These are phyloP conservation scores for Globisporangium parvum DNA, from an alignment of 352 stramenopile species.

Conservation along the genomic window DNA sequence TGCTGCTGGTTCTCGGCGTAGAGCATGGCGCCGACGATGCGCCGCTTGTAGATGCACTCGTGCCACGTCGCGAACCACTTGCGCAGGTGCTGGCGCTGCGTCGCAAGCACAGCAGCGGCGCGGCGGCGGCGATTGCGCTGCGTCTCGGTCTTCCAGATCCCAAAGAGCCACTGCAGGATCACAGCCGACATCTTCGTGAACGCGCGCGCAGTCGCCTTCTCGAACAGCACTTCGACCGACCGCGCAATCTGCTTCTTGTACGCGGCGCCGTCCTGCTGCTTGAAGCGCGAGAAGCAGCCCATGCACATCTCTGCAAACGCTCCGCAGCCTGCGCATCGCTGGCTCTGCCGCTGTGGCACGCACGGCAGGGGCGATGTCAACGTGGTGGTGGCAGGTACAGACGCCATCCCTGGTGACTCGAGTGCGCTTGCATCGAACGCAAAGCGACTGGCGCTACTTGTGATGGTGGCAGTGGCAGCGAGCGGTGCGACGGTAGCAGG, in stretches of 20 bases:
- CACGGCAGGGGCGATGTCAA: conserved; percentile 6
- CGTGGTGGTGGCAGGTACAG: conserved; percentile 1
- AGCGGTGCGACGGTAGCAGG: too few relatives aligned
- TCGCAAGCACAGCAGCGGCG: conserved; percentile 7
- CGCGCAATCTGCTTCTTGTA: conserved; percentile 67
- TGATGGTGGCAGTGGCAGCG: too few relatives aligned
- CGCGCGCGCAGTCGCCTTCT: conserved; percentile 44
- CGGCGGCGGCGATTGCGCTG: conserved; percentile 24
- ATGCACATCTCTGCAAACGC: conserved; percentile 65
- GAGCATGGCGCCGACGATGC: conserved; percentile 67
- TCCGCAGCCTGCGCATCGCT: conserved; percentile 56
- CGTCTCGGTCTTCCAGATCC: conserved; percentile 40
- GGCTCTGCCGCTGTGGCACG: conserved; percentile 6
- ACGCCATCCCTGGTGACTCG: neutral
- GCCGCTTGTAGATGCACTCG: conserved; percentile 48
- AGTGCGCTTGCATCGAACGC: neutral
- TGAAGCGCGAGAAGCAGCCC: conserved; percentile 59
- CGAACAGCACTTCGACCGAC: conserved; percentile 59
- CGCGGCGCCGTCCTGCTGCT: conserved; percentile 40
- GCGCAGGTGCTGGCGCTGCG: conserved; percentile 27
- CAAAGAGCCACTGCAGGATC: conserved; percentile 61
- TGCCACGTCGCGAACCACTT: conserved; percentile 43
- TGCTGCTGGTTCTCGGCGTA: conserved; percentile 59
- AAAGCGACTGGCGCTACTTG: neutral
- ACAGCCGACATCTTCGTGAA: conserved; percentile 53